Conservation (phyloP, 2,329 filamentous ascomycete genomes). For the Rutstroemia sp. region DNA sequence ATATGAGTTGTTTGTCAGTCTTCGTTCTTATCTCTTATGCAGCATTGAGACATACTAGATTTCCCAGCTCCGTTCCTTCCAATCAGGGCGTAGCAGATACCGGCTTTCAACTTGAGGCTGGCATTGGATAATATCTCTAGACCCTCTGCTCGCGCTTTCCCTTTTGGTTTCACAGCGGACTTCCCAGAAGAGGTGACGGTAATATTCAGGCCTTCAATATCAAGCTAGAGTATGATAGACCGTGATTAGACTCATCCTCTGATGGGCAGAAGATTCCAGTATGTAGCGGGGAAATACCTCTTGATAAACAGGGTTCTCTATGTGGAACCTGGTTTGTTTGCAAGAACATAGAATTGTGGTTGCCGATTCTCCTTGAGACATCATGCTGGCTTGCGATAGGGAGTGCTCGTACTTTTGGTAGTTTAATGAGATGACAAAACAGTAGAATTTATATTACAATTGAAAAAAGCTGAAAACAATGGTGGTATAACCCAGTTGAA, state of each 20-base stretch:
- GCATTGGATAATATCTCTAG: slow-evolving; percentile 66
- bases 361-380: slow-evolving; percentile 17
- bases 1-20: background rate
- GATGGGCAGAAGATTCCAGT: background rate
- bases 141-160: slow-evolving; percentile 41
- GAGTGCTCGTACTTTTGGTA: background rate
- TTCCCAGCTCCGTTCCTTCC: slow-evolving; percentile 80
- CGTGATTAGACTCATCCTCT: background rate
- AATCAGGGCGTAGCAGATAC: slow-evolving; percentile 68
- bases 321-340: slow-evolving; percentile 30
- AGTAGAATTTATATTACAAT: background rate
- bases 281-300: slow-evolving; percentile 16
- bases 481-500: too few species aligned
- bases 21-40: slow-evolving; percentile 6
- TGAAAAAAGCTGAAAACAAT: background rate
- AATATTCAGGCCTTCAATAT: slow-evolving; percentile 67
- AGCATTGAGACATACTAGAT: slow-evolving; percentile 48
- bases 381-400: background rate
- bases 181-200: slow-evolving; percentile 43
- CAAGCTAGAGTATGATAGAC: slow-evolving; percentile 40
- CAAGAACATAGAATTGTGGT: slow-evolving; percentile 25
- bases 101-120: slow-evolving; percentile 63
- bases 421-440: too few species aligned
- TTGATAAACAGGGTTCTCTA: slow-evolving; percentile 27
- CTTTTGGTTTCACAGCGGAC: slow-evolving; percentile 39